These are phyloP conservation scores for Umbellularia californica DNA, from an alignment of 164 flowering plant genomes.

Conservation along the genomic window DNA sequence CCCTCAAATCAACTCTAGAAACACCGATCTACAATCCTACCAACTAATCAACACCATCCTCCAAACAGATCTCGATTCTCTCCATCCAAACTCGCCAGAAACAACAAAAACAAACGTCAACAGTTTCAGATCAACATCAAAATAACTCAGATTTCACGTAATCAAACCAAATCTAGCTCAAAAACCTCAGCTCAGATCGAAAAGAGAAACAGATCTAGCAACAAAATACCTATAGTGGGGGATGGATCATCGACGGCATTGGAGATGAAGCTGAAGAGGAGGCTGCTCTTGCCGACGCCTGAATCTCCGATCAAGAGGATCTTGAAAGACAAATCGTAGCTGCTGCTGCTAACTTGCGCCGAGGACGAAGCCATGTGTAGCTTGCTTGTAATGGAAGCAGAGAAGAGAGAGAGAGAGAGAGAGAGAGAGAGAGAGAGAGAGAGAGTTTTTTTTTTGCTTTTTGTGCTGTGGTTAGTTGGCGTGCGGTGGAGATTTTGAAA, in stretches of 20 bases:
- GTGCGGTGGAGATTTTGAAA: background rate
- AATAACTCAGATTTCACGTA: too few relatives aligned
- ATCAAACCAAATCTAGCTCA: background rate
- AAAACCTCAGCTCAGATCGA: background rate
- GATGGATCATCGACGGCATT: background rate
- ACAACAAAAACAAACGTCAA: too few relatives aligned
- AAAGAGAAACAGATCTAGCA: background rate
- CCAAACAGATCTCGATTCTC: background rate
- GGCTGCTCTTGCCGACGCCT: conserved; percentile 67
- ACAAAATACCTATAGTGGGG: background rate
- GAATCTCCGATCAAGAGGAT: conserved; percentile 66
- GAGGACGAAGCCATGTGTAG: conserved; percentile 19
- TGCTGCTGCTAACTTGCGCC: conserved; percentile 28
- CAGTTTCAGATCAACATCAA: background rate
- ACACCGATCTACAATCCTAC: too few relatives aligned
- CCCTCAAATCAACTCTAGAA: too few relatives aligned
- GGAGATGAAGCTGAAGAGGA: conserved; percentile 61
- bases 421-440: background rate
- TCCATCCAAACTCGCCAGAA: background rate
- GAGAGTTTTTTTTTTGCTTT: too few relatives aligned
- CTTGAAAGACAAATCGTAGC: conserved; percentile 61
- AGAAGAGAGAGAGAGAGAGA: background rate
- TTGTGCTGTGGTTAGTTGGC: background rate
- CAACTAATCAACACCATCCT: too few relatives aligned
- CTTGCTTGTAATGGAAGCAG: background rate